These are phyloP conservation scores for Lignosus rhinocerotis DNA, from an alignment of 1,284 basidiomycete species.

Conservation along the genomic window DNA sequence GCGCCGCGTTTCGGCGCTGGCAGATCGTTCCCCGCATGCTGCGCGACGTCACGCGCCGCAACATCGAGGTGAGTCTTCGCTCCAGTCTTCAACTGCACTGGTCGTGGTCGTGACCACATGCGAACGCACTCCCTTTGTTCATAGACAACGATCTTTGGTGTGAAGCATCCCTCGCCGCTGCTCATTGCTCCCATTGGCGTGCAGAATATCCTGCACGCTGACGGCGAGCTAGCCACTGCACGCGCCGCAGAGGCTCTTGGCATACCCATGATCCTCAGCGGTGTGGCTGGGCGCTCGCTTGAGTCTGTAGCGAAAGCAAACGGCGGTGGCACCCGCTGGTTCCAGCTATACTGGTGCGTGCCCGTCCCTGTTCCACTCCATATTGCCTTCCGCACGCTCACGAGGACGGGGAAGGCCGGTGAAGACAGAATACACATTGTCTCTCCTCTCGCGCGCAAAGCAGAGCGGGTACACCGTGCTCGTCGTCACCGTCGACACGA, in stretches of 20 bases:
- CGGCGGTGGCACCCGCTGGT: slow-evolving; percentile 67
- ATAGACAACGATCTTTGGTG: slow-evolving; percentile 50
- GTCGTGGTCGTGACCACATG: not conserved
- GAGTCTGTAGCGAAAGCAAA: slow-evolving; percentile 73
- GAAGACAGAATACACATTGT: slow-evolving; percentile 61
- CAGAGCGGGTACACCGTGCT: slow-evolving; percentile 64
- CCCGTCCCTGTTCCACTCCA: not conserved
- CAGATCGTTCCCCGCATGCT: slow-evolving; percentile 78
- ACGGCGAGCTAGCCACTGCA: slow-evolving; percentile 71
- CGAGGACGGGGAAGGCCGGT: slow-evolving; percentile 46
- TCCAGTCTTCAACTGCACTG: not conserved
- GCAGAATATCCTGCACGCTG: slow-evolving; percentile 60
- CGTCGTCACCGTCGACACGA: slow-evolving; percentile 70
- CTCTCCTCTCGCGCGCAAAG: slow-evolving; percentile 66
- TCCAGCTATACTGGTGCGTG: slow-evolving; percentile 75
- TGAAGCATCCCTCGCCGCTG: slow-evolving; percentile 62
- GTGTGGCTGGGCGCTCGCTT: slow-evolving; percentile 68
- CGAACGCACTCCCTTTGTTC: not conserved
- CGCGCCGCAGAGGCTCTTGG: slow-evolving; percentile 63
- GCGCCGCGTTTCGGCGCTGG: slow-evolving; percentile 56
- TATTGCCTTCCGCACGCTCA: not conserved
- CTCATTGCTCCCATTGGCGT: slow-evolving; percentile 76
- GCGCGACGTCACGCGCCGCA: slow-evolving; percentile 62
- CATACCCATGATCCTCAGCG: slow-evolving; percentile 73
- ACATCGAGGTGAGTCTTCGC: slow-evolving; percentile 51